Evolutionary conservation across 352 stramenopile genomes (phyloP).

Genomic region (Phytophthora tubulina): DNA sequence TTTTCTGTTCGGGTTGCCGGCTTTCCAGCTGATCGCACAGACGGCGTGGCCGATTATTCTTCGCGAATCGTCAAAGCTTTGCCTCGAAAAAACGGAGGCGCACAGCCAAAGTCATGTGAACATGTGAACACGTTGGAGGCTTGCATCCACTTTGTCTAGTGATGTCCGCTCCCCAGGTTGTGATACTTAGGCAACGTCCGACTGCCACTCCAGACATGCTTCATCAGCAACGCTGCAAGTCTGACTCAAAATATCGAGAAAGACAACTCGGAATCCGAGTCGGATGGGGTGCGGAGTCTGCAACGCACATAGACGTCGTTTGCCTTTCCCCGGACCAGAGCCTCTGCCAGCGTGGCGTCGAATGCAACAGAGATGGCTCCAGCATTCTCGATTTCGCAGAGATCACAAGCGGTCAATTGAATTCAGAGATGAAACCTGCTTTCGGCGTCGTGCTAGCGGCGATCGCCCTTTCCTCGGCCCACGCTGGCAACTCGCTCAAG

Average conservation of each 20-base stretch:
- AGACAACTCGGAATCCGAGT: not conserved
- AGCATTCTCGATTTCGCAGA: slow-evolving; percentile 26
- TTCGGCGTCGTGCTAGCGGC: slow-evolving; percentile 18
- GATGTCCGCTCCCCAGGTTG: no score
- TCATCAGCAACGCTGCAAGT: not conserved
- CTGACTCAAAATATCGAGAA: not conserved
- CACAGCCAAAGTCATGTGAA: no score
- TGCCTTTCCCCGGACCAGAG: slow-evolving; percentile 30
- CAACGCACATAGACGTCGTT: slow-evolving; percentile 22
- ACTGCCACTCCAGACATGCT: no score
- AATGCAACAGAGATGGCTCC: slow-evolving; percentile 6
- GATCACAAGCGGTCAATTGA: not conserved
- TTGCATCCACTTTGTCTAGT: no score
- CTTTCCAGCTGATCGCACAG: slow-evolving; percentile 16
- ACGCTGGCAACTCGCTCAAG: slow-evolving; percentile 7
- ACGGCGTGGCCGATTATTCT: slow-evolving; percentile 8
- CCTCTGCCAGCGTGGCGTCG: slow-evolving; percentile 2
- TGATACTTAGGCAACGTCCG: no score
- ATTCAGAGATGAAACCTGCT: slow-evolving; percentile 20
- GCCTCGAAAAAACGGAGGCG: slow-evolving; percentile 1
- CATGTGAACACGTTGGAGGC: no score
- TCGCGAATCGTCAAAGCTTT: slow-evolving; percentile 1
- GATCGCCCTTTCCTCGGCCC: slow-evolving; percentile 11
- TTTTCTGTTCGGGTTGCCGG: slow-evolving; percentile 16
- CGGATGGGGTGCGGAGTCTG: slow-evolving; percentile 8